phyloP scores from a whole-genome alignment of 805 yeast genomes.

The Metschnikowia corniflorae region DNA sequence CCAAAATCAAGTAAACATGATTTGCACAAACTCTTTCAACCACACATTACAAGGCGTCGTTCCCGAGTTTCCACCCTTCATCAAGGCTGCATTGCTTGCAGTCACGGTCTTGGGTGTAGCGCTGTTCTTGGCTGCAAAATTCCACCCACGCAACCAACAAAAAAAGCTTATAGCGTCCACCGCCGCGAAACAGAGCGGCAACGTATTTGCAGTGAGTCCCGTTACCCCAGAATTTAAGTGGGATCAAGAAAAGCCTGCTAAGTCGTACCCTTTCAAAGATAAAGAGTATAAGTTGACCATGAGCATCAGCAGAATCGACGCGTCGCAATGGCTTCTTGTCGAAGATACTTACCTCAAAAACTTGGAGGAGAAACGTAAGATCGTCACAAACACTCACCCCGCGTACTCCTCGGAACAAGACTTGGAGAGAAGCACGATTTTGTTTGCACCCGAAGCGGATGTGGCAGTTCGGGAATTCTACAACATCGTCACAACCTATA shows the following conservation, averaged over 20 bases:
- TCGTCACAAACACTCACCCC: constrained; percentile 32
- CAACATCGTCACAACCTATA: constrained; percentile 26
- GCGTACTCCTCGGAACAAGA: constrained; percentile 28
- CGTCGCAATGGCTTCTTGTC: constrained; percentile 40
- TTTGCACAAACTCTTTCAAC: too few relatives aligned
- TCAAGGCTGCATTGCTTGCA: neutral
- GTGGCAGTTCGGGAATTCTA: constrained; percentile 39
- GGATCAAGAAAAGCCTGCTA: constrained; percentile 14
- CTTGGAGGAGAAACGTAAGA: constrained; percentile 25
- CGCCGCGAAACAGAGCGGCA: neutral
- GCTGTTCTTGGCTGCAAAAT: constrained; percentile 1
- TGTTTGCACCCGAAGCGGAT: constrained; percentile 29
- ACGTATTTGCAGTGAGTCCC: constrained; percentile 6
- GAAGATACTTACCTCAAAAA: constrained; percentile 31
- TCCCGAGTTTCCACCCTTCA: too few relatives aligned
- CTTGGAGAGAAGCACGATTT: constrained; percentile 28
- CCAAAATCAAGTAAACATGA: too few relatives aligned
- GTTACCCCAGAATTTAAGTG: constrained; percentile 14
- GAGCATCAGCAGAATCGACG: constrained; percentile 23
- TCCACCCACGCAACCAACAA: neutral
- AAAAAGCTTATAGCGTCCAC: too few relatives aligned
- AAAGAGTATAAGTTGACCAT: constrained; percentile 42
- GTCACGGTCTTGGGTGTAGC: neutral
- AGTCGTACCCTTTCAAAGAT: constrained; percentile 50
- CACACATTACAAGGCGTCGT: neutral